Base-by-base conservation (phyloP, 148 eudicot genomes). In the Pharnaceum exiguum region DNA sequence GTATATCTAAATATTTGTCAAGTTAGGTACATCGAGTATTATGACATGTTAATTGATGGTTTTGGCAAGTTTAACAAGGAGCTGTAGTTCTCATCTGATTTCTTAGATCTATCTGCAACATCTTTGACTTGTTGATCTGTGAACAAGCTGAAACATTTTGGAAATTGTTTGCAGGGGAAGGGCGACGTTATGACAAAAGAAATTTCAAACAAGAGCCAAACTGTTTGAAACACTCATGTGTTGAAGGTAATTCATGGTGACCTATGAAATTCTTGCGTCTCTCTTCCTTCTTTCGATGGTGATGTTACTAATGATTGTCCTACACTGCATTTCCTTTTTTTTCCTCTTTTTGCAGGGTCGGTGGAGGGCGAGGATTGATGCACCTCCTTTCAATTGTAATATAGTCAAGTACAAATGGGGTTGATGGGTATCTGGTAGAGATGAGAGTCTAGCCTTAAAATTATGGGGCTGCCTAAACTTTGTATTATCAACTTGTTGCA, bases 101-200 rank as follows among this genome's bases (percentile, higher is more conserved):
- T n/a, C n/a, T n/a, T n/a, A n/a, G n/a, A n/a, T n/a, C n/a, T n/a
- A n/a, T n/a, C n/a, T n/a, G n/a, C n/a, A n/a, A n/a, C n/a, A n/a
- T n/a, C n/a, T n/a, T n/a, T n/a, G n/a, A n/a, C n/a, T n/a, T n/a
- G n/a, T n/a, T n/a, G n/a, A n/a, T 33, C 4, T 46, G 5, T 46
- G n/a, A 48, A 35, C 29, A 54, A 37, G 36, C 15, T 17, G 47
- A 19, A 25, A 21, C 19, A n/a, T n/a, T n/a, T 12, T 62, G 53
- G 23, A 7, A 43, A 40, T 15, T 54, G 39, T 21, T 65, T 70
- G 69, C 76, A 82, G 87, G 87, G 69, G 51, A 72, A 75, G 35
- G 75, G 77, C 48, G 81, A 73, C 67, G 75, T 58, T 62, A 55
- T 75, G 35, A 66, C 39, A 33, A 73, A 76, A 61, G 81, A 80